Conservation (phyloP, 331 rosid species). For the Malus hybrid region DNA sequence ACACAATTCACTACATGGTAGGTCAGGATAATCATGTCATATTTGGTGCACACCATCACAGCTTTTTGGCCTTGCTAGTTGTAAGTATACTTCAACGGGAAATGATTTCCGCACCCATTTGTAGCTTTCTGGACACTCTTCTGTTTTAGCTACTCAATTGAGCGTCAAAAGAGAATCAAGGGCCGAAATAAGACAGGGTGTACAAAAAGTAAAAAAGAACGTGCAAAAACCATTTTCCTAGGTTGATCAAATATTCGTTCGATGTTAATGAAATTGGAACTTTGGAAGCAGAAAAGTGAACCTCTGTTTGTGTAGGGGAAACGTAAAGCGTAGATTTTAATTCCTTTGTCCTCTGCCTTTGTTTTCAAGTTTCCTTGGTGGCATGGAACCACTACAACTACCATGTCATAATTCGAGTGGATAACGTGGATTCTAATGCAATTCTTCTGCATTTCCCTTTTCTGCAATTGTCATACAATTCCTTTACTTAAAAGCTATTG, state of each 20-base stretch:
- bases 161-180: too few relatives aligned
- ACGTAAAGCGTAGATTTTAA: neutral
- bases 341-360: neutral
- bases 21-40: neutral
- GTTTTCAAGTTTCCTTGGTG: constrained; percentile 1
- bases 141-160: too few relatives aligned
- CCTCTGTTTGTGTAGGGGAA: neutral
- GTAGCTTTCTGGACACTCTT: too few relatives aligned
- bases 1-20: neutral
- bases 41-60: too few relatives aligned
- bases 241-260: neutral
- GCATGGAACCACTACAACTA: constrained; percentile 2
- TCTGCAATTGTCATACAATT: too few relatives aligned
- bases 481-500: too few relatives aligned
- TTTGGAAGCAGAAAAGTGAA: neutral
- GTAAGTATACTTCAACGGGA: too few relatives aligned
- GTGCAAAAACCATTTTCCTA: too few relatives aligned
- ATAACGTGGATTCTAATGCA: neutral
- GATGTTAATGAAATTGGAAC: neutral
- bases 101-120: too few relatives aligned
- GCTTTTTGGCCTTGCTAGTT: too few relatives aligned
- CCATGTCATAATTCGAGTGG: neutral
- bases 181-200: too few relatives aligned
- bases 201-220: too few relatives aligned
- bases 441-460: neutral